These are phyloP conservation scores for Boletus coccyginus DNA, from an alignment of 768 basidiomycete species.

Conservation along the genomic window DNA sequence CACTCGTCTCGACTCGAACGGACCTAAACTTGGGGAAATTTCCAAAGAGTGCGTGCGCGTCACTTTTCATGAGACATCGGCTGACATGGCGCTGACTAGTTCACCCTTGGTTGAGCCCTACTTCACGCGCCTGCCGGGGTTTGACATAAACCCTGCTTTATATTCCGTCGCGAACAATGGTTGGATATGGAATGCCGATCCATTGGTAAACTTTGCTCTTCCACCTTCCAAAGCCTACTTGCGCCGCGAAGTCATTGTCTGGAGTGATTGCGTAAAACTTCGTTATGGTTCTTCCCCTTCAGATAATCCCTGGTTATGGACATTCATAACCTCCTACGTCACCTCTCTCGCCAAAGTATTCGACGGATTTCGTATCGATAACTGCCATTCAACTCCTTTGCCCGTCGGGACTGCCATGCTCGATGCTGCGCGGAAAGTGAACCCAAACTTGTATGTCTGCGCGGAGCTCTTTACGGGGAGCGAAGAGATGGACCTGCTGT, in stretches of 20 bases:
- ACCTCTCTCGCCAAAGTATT: slow-evolving; percentile 76
- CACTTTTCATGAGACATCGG: neutral
- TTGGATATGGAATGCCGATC: slow-evolving; percentile 98
- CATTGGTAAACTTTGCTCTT: slow-evolving; percentile 90
- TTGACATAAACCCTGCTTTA: slow-evolving; percentile 46
- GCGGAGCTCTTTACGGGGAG: slow-evolving; percentile 97
- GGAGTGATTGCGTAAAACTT: slow-evolving; percentile 98
- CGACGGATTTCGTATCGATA: slow-evolving; percentile 97
- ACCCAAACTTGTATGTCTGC: slow-evolving; percentile 93
- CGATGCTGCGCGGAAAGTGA: slow-evolving; percentile 83
- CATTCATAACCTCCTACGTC: slow-evolving; percentile 85
- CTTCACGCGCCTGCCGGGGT: slow-evolving; percentile 79
- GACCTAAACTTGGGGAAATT: slow-evolving; percentile 83
- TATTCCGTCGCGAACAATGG: slow-evolving; percentile 96
- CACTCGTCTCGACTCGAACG: slow-evolving; percentile 75
- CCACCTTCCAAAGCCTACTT: slow-evolving; percentile 92
- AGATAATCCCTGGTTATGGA: slow-evolving; percentile 94
- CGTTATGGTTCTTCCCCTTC: slow-evolving; percentile 81
- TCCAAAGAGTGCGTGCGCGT: slow-evolving; percentile 56
- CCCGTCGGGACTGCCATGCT: slow-evolving; percentile 95
- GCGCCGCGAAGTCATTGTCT: slow-evolving; percentile 93
- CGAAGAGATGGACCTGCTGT: slow-evolving; percentile 89
- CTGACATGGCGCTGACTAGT: slow-evolving; percentile 39
- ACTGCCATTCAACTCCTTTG: slow-evolving; percentile 96
- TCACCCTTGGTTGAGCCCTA: slow-evolving; percentile 86